A percentile compares a stretch with the other conserved stretches of the same genome.
Evolutionary conservation across 768 basidiomycete genomes (phyloP).

Genomic region (Lactarius indigo): DNA sequence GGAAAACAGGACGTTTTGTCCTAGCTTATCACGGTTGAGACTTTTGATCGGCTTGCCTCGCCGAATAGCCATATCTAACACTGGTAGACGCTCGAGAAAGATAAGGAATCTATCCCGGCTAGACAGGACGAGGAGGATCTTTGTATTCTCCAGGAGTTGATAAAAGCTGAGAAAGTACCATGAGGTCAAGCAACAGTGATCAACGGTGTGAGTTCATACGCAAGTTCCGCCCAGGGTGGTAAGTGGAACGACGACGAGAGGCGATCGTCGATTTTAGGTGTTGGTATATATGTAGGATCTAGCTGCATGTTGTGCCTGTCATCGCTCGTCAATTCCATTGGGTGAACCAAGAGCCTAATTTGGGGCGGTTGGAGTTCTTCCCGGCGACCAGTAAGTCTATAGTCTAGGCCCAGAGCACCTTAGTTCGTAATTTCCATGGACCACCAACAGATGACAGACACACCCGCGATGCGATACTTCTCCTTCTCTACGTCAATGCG

Average conservation of each 20-base stretch:
- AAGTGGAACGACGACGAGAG: slow-evolving; percentile 1
- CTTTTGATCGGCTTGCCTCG: slow-evolving; percentile 1
- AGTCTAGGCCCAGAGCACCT: not conserved
- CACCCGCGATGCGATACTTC: not conserved
- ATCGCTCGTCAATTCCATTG: slow-evolving; percentile 12
- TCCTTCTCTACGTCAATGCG: not conserved
- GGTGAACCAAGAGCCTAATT: slow-evolving; percentile 5
- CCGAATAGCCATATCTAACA: not conserved
- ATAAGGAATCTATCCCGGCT: slow-evolving; percentile 4
- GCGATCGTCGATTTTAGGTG: slow-evolving; percentile 8
- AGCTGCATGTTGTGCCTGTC: slow-evolving; percentile 16
- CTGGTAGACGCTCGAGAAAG: slow-evolving; percentile 13
- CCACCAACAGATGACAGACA: not conserved
- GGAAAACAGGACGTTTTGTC: slow-evolving; percentile 41
- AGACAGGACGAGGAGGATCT: slow-evolving; percentile 14
- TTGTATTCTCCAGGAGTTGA: slow-evolving; percentile 20
- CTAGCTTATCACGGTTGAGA: slow-evolving; percentile 46
- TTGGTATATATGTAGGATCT: slow-evolving; percentile 8
- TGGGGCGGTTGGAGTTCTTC: not conserved
- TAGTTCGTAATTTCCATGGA: not conserved
- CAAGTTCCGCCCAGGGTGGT: not conserved
- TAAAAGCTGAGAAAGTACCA: slow-evolving; percentile 1
- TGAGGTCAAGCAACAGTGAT: not conserved
- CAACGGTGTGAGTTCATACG: not conserved
- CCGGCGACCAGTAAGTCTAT: slow-evolving; percentile 11